These are phyloP conservation scores for Hymenoscyphus infarciens DNA, from an alignment of 2,329 filamentous ascomycete genomes.

Conservation along the genomic window DNA sequence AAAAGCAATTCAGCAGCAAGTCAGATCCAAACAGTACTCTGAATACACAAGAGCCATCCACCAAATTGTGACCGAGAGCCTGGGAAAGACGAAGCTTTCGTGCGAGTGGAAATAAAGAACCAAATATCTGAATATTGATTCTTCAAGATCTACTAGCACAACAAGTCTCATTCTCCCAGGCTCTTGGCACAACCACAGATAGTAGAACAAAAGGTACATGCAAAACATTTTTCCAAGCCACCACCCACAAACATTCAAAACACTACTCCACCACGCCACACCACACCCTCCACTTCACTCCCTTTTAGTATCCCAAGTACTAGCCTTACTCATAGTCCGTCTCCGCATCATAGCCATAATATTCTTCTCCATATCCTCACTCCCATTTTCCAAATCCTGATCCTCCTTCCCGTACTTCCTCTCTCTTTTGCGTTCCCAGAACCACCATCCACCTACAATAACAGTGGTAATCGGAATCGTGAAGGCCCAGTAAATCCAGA, in stretches of 20 bases:
- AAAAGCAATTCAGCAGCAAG: not conserved
- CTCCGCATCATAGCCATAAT: conserved; percentile 32
- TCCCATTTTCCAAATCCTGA: conserved; percentile 29
- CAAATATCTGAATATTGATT: not conserved
- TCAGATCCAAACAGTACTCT: not conserved
- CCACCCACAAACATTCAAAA: too few relatives aligned
- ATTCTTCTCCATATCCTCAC: conserved; percentile 30
- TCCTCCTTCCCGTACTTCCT: conserved; percentile 27
- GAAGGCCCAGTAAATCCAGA: conserved; percentile 63
- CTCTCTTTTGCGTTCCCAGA: conserved; percentile 35
- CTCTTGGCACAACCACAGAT: not conserved
- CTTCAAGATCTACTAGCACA: not conserved
- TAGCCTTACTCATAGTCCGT: conserved; percentile 31
- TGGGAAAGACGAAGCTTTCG: not conserved
- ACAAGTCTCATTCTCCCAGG: not conserved
- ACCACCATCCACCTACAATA: conserved; percentile 54
- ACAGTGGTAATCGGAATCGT: conserved; percentile 54
- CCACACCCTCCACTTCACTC: too few relatives aligned
- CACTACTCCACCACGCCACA: too few relatives aligned
- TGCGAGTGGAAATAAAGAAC: not conserved
- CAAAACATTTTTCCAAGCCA: not conserved
- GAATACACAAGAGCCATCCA: not conserved
- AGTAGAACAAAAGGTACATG: not conserved
- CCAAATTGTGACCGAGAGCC: not conserved
- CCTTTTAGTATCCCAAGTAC: conserved; percentile 25